Evolutionary conservation across 2,329 filamentous ascomycete species (phyloP).

Genomic region (Arthrobotrys pseudoclavata): DNA sequence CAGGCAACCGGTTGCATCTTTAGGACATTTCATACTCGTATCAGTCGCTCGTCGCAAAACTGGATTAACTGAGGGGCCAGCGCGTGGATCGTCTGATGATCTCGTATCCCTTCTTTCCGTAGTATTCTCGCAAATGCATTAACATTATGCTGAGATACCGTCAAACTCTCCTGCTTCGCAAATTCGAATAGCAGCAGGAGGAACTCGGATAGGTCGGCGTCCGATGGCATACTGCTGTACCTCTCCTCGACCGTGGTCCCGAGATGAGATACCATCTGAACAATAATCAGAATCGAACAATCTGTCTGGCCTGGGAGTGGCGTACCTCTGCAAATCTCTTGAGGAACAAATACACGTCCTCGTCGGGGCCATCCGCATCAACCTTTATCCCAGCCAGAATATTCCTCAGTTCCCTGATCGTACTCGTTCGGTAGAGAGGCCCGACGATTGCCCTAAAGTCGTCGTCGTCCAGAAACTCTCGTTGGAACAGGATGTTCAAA

Average conservation of each 20-base stretch:
- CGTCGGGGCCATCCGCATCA: conserved; percentile 85
- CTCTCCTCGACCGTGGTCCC: conserved; percentile 87
- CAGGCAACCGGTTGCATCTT: not conserved
- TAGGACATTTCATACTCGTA: conserved; percentile 70
- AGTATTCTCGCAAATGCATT: conserved; percentile 90
- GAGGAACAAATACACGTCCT: conserved; percentile 89
- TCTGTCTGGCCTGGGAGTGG: not conserved
- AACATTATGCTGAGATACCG: conserved; percentile 91
- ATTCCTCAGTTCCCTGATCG: conserved; percentile 78
- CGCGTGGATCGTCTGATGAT: conserved; percentile 72
- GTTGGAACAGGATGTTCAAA: conserved; percentile 83
- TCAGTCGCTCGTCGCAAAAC: conserved; percentile 82
- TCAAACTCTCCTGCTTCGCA: conserved; percentile 85
- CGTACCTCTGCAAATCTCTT: conserved; percentile 93
- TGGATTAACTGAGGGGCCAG: conserved; percentile 83
- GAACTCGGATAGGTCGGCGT: conserved; percentile 79
- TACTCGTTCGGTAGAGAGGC: conserved; percentile 81
- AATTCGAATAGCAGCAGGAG: conserved; percentile 83
- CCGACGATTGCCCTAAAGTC: conserved; percentile 84
- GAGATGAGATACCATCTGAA: conserved; percentile 84
- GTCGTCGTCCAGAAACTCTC: conserved; percentile 79
- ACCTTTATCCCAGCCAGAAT: conserved; percentile 85
- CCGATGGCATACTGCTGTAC: conserved; percentile 75
- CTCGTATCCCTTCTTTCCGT: conserved; percentile 77
- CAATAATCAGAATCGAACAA: conserved; percentile 9